Evolutionary conservation across 345 rosid genomes (phyloP), one percentile per base, ranked within the genome.

Genomic region (Angophora floribunda): DNA sequence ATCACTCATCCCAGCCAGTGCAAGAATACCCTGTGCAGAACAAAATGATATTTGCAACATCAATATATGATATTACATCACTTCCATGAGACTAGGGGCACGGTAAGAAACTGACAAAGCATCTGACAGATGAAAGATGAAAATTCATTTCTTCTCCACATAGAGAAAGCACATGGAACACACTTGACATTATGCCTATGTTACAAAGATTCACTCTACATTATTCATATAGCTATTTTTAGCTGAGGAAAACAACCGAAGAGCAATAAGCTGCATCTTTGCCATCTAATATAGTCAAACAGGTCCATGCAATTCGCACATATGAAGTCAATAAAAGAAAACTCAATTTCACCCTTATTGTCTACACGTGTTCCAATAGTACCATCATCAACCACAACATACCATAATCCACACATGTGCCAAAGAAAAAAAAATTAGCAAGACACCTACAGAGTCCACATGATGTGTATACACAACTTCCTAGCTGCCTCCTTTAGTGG

Each of bases 1-100:
- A 86, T 95, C 95, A 5, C 87, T 78, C 90, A 94, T 86, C 28
- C 95, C 94, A 55, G 85, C 86, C 50, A 94, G 91, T 22, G 91
- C 86, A 53, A 93, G 89, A 17, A 91, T 90, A 89, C 95, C 91
- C 95, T 92, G 92, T 47, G 85, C 22, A 52, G 85, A 84, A 55
- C 59, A 45, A 86, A 87, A 26, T 15, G 28, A 44, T n/a, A 79
- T 51, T 26, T n/a, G 59, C 51, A 24, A 82, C 47, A 14, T 47
- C 49, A n/a, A n/a, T 10, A 45, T 55, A 61, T 87, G 59, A 47
- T 6, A 51, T 67, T 47, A n/a, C n/a, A 70, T 49, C 85, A 87
- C 51, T 67, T 67, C 67, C 67, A 24, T 59, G 44, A 67, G 44
- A 30, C 44, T 30, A 67, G 22, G 36, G 30, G 41, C 79, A 30